Conservation (phyloP, 352 stramenopile genomes). For the Phytopythium montanum region DNA sequence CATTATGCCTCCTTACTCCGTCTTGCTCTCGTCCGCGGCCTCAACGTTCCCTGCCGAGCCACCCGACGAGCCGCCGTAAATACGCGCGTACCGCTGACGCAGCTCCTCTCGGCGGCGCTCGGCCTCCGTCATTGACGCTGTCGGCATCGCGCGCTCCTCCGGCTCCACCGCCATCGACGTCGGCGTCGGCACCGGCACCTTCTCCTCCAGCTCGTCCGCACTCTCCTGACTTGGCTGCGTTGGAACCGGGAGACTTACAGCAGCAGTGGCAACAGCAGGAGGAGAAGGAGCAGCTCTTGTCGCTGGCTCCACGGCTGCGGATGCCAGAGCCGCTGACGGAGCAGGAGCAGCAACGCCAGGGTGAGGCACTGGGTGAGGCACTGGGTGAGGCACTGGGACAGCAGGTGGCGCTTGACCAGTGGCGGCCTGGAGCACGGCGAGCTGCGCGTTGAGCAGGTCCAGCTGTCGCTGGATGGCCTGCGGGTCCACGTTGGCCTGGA, state of each 20-base stretch:
- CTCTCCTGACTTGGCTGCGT: background rate
- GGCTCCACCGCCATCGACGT: slow-evolving; percentile 7
- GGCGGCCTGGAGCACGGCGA: slow-evolving; percentile 42
- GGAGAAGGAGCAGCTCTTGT: background rate
- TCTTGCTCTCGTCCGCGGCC: slow-evolving; percentile 32
- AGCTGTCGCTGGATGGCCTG: slow-evolving; percentile 52
- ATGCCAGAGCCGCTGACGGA: slow-evolving; percentile 3
- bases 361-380: slow-evolving; percentile 7
- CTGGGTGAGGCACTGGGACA: slow-evolving; percentile 7
- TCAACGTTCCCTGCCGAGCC: slow-evolving; percentile 5
- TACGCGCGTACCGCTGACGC: slow-evolving; percentile 48
- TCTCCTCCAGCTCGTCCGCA: slow-evolving; percentile 36
- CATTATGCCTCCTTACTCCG: slow-evolving; percentile 12
- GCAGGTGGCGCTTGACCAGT: slow-evolving; percentile 12
- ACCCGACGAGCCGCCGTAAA: slow-evolving; percentile 25
- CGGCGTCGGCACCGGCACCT: slow-evolving; percentile 18
- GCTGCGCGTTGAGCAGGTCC: slow-evolving; percentile 42
- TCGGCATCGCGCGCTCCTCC: slow-evolving; percentile 35
- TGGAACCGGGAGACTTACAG: background rate
- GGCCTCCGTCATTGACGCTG: slow-evolving; percentile 33
- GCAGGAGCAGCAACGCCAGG: slow-evolving; percentile 5
- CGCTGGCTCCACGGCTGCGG: background rate
- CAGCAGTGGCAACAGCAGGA: background rate
- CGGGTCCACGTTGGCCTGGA: slow-evolving; percentile 30
- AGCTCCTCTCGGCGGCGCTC: slow-evolving; percentile 52